Base-by-base conservation (phyloP, 805 yeast species). In the Candida piceae region DNA sequence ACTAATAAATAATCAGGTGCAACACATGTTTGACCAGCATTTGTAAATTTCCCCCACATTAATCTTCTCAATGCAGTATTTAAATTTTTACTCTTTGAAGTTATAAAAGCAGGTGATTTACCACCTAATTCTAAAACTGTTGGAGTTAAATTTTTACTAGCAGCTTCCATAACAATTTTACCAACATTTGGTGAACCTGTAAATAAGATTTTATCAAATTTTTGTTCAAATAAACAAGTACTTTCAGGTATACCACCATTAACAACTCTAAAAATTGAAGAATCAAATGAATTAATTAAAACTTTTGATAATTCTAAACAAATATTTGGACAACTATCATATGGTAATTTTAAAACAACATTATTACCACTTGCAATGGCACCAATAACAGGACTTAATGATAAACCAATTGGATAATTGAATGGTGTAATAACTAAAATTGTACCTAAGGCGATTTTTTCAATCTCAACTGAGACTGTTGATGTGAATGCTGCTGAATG, bases 1-100 rank as follows among this genome's bases (percentile, higher is more conserved):
- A 78, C 82, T 31, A 86, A 51, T 5, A 83, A 63, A 53, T 87
- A 89, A 62, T 90, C 97, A 7, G 89, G 83, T 8, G 95, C 84
- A 27, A 86, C 84, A 65, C 97, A 89, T 2, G 93, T 79, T 64
- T 89, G 97, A 13, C 97, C 97, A 13, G 84, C 75, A 55, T 87
- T 90, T 22, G 75, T 62, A 53, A 80, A 81, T 48, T 81, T 76
- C 13, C 89, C 90, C 84, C 93, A 85, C 1, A 72, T 70, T 12
- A 86, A 62, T 60, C 97, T 74, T 45, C 70, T 32, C 8, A 43
- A 16, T 12, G 48, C 36, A 1, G 63, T 58, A 8, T 60, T 52
- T 25, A 78, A 48, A 39, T 75, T 44, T 65, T 67, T 32, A 64
- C 70, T 35, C 40, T 69, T 66, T 28, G 71, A 65, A 25, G 87